Conservation (phyloP, 2,329 filamentous ascomycete genomes). For the Thermothelomyces thermophilus region DNA sequence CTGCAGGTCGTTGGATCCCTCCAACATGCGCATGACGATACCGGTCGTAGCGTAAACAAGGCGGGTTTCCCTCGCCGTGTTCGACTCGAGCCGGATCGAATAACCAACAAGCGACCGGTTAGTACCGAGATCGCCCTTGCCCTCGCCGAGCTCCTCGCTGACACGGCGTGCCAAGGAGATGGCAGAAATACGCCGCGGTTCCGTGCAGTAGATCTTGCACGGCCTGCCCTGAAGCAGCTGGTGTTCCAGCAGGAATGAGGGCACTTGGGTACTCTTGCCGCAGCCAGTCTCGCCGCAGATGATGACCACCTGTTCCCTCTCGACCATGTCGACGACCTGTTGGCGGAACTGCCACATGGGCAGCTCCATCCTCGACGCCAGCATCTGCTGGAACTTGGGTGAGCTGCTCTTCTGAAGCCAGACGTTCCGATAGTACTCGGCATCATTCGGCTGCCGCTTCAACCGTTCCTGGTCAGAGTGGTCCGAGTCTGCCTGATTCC, state of each 20-base stretch:
- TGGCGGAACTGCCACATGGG: conserved; percentile 85
- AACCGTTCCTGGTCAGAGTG: conserved; percentile 41
- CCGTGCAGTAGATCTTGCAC: conserved; percentile 93
- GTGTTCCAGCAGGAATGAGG: conserved; percentile 85
- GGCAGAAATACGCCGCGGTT: conserved; percentile 90
- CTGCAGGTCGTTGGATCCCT: conserved; percentile 75
- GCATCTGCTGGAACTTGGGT: conserved; percentile 69
- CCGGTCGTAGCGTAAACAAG: conserved; percentile 85
- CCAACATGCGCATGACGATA: conserved; percentile 97
- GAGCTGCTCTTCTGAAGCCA: conserved; percentile 54
- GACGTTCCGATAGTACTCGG: conserved; percentile 49
- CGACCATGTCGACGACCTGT: conserved; percentile 70
- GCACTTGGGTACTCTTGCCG: conserved; percentile 97
- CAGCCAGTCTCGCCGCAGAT: conserved; percentile 95
- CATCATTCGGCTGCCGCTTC: conserved; percentile 33
- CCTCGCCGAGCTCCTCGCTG: conserved; percentile 89
- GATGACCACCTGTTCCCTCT: conserved; percentile 78
- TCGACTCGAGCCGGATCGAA: conserved; percentile 87
- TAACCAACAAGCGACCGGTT: conserved; percentile 82
- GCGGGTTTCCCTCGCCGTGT: conserved; percentile 71
- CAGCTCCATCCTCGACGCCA: conserved; percentile 67
- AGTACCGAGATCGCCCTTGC: conserved; percentile 73
- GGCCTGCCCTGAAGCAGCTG: conserved; percentile 71
- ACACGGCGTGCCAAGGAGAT: conserved; percentile 90
- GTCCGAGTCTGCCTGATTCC: conserved; percentile 44